phyloP scores from a whole-genome alignment of 495 filamentous ascomycete species.

The Cenococcum geophilum region DNA sequence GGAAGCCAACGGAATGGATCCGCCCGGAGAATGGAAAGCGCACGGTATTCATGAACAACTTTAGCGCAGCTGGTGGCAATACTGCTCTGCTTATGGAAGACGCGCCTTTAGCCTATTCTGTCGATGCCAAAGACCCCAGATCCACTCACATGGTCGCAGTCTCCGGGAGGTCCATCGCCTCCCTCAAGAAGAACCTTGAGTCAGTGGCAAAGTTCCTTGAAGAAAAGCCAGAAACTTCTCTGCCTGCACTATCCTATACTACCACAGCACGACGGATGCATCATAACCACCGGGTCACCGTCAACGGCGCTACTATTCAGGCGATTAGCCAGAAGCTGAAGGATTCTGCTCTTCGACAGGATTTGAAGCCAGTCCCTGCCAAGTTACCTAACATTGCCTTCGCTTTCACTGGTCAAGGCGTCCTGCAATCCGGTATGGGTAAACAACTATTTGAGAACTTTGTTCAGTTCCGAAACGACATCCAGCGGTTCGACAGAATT shows the following conservation, averaged over 20 bases:
- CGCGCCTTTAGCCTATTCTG: constrained; percentile 36
- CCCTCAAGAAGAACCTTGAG: constrained; percentile 35
- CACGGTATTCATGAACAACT: constrained; percentile 64
- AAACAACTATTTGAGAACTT: constrained; percentile 31
- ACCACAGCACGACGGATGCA: constrained; percentile 82
- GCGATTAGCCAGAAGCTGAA: constrained; percentile 30
- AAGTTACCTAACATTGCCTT: constrained; percentile 52
- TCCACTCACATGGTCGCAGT: constrained; percentile 50
- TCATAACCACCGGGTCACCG: constrained; percentile 63
- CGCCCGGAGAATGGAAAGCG: constrained; percentile 32
- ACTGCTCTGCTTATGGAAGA: constrained; percentile 57
- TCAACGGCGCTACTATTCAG: constrained; percentile 48
- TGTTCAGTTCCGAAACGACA: constrained; percentile 30
- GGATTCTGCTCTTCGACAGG: constrained; percentile 35
- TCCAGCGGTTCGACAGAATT: constrained; percentile 33
- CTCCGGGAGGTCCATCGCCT: constrained; percentile 46
- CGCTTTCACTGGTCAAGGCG: constrained; percentile 43
- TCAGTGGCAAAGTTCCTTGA: constrained; percentile 45
- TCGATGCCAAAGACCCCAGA: constrained; percentile 43
- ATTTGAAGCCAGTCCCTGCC: constrained; percentile 26
- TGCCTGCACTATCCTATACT: constrained; percentile 65
- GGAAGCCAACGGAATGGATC: constrained; percentile 26
- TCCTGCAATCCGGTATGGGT: constrained; percentile 36
- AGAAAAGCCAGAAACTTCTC: constrained; percentile 43
- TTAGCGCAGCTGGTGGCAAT: constrained; percentile 55